These are phyloP conservation scores for Solanum sitiens DNA, from an alignment of 257 asterid genomes.

Conservation along the genomic window DNA sequence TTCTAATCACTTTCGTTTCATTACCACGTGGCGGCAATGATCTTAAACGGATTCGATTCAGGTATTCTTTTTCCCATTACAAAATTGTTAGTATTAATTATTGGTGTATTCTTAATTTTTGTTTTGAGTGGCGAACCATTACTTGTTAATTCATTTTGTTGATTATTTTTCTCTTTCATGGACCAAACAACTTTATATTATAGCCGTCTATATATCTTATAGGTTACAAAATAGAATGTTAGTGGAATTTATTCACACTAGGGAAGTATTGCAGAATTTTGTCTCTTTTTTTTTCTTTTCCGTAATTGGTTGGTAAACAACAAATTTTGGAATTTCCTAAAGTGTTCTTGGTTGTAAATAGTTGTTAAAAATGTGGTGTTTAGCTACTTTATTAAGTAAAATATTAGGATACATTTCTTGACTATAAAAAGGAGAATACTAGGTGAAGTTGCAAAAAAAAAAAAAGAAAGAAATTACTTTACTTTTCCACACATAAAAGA, in stretches of 20 bases:
- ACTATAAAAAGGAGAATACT: background rate
- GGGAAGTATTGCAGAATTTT: background rate
- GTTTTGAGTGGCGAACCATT: background rate
- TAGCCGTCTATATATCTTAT: background rate
- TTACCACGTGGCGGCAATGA: constrained; percentile 93
- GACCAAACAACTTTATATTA: background rate
- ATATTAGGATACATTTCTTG: background rate
- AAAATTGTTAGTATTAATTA: background rate
- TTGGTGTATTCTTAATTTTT: background rate
- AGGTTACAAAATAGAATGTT: background rate
- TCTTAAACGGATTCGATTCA: constrained; percentile 89
- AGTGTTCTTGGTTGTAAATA: background rate
- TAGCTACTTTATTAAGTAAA: background rate
- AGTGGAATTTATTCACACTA: background rate
- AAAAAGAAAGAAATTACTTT: background rate
- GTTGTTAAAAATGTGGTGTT: background rate
- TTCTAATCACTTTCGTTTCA: constrained; percentile 81
- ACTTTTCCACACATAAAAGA: background rate
- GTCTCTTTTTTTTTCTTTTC: no score
- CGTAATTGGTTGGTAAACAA: background rate
- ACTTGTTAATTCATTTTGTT: background rate
- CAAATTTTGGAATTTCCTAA: background rate
- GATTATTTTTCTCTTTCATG: background rate
- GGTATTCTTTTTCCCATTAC: constrained; percentile 31
- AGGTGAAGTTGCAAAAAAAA: background rate